These are phyloP conservation scores for Gomphus bonarii DNA, from an alignment of 1,284 basidiomycete genomes.

Conservation along the genomic window DNA sequence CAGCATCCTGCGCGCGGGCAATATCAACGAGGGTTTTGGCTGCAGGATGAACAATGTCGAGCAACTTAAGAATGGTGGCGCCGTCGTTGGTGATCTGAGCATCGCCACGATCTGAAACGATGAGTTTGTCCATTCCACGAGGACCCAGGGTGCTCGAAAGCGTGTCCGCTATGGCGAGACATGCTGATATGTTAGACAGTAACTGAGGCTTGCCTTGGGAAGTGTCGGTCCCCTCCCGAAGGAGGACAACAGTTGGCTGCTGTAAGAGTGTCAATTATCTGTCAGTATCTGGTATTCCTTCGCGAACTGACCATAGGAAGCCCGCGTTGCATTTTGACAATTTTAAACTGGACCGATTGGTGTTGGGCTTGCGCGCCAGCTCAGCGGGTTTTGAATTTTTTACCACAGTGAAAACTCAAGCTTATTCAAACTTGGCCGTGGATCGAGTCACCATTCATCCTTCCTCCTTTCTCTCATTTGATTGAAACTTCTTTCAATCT, in stretches of 20 bases:
- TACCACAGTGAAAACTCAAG: too few relatives aligned
- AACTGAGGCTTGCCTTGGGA: conserved; percentile 94
- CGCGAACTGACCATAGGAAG: conserved; percentile 17
- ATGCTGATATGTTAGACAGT: conserved; percentile 93
- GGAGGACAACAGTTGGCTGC: conserved; percentile 93
- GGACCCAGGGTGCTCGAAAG: conserved; percentile 95
- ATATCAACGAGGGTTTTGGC: conserved; percentile 96
- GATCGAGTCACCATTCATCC: too few relatives aligned
- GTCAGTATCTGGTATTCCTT: background rate
- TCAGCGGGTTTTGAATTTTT: background rate
- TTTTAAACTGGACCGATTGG: background rate
- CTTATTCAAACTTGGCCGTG: too few relatives aligned
- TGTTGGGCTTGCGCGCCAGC: background rate
- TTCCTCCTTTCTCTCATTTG: too few relatives aligned
- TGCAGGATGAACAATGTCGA: conserved; percentile 97
- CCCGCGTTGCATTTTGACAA: conserved; percentile 16
- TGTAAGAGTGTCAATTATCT: conserved; percentile 22
- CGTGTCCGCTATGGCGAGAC: conserved; percentile 83
- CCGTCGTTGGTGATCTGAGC: conserved; percentile 99
- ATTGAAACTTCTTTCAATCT: too few relatives aligned
- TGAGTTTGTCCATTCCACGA: conserved; percentile 97
- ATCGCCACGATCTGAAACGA: conserved; percentile 84
- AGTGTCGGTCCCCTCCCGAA: conserved; percentile 92
- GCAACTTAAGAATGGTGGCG: conserved; percentile 92
- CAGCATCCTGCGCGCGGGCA: conserved; percentile 95